Percentiles rank a stretch among this genome's conserved stretches.
Conservation (phyloP, 768 basidiomycete species). For the Trichaptum fuscoviolaceum region DNA sequence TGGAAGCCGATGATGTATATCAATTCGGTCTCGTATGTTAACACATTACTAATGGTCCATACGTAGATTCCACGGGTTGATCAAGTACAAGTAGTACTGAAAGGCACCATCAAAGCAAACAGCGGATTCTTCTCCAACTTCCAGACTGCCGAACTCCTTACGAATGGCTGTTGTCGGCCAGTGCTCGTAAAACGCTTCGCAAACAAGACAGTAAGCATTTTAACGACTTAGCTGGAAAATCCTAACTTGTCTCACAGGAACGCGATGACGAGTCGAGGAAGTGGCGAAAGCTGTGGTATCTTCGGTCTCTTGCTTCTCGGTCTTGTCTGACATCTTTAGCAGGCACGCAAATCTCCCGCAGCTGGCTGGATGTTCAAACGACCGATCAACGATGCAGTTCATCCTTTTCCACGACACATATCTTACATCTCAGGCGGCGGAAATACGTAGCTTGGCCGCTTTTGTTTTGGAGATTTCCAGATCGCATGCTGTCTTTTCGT, state of each 20-base stretch:
- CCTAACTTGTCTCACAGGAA: neutral
- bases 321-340: neutral
- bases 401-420: neutral
- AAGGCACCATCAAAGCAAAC: neutral
- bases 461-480: neutral
- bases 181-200: neutral
- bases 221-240: neutral
- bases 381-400: neutral
- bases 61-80: neutral
- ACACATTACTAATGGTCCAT: neutral
- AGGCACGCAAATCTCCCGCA: neutral
- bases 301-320: neutral
- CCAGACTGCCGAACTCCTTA: neutral
- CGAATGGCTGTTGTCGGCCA: neutral
- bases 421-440: neutral
- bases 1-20: neutral
- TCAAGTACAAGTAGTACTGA: neutral
- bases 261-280: neutral
- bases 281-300: neutral
- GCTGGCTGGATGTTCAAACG: neutral
- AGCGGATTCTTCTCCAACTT: neutral
- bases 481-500: neutral
- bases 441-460: neutral
- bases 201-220: neutral
- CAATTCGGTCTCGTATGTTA: neutral